Evolutionary conservation across 1,284 basidiomycete genomes (phyloP), one percentile per base, ranked within the genome.

Genomic region (Nidula niveotomentosa): DNA sequence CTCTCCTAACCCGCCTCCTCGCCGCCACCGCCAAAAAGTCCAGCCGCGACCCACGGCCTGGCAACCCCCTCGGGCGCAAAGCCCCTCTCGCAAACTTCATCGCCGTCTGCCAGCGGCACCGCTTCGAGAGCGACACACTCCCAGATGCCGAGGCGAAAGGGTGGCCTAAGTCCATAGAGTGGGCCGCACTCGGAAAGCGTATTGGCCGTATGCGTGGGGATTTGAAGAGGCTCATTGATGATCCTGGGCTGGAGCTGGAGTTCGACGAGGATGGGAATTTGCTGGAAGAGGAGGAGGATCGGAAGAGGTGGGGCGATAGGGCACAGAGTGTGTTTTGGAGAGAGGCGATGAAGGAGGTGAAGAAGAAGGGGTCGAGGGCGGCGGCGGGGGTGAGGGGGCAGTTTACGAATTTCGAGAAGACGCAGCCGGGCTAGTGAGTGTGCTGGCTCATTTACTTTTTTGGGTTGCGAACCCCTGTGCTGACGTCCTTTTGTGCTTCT

Each of bases 341-440:
- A 47, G 86, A 90, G 33, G 67, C 86, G 6, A 75, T 83, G 65
- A 74, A 75, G 51, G 85, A 86, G 56, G 74, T 91, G 36, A 80
- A 79, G 65, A 72, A 73, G 59, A 82, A 84, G 52, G 90, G 90
- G 0, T 77, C 80, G 30, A 79, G 83, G 46, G 81, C 80, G n/a
- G 81, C 82, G 9, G 76, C 81, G 2, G 85, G 89, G 35, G 79
- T 90, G 48, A 80, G 77, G 47, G 88, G 81, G 1, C 90, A 92
- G 62, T 90, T 90, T 62, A 76, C 81, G 30, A 88, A 74, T 60
- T 93, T 93, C 62, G 81, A 90, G 61, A 89, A 84, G 70, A 81
- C 83, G 1, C 89, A 91, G 60, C 88, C 90, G 39, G 90, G 91
- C 74, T 93, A 93, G 91, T 93, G 64, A 74, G 90, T 30, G 30